Conservation (phyloP, 2,329 filamentous ascomycete genomes). For the Pseudocercospora fuligena region DNA sequence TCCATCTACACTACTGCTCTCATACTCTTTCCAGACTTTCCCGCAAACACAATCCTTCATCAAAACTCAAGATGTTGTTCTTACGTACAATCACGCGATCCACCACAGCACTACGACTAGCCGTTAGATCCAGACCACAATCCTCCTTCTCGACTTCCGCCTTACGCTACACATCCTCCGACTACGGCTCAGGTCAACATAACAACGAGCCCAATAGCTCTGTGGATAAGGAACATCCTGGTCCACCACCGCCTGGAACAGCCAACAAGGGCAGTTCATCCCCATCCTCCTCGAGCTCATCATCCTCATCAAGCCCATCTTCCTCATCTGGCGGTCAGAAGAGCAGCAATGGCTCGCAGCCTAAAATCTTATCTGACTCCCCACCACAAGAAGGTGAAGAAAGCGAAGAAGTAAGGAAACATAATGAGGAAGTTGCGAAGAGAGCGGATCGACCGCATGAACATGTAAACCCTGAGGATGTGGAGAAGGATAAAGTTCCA, state of each 20-base stretch:
- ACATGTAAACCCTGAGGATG: conserved; percentile 14
- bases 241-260: conserved; percentile 20
- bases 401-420: conserved; percentile 20
- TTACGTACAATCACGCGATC: conserved; percentile 17
- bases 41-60: neutral
- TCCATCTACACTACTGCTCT: neutral
- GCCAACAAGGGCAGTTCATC: neutral
- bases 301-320: neutral
- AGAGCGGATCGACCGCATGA: conserved; percentile 44
- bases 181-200: conserved; percentile 24
- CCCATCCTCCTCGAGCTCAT: neutral
- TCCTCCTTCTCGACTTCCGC: conserved; percentile 15
- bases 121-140: neutral
- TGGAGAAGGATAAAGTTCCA: conserved; percentile 13
- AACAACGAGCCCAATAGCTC: conserved; percentile 15
- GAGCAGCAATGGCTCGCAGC: conserved; percentile 12
- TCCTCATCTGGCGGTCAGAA: neutral
- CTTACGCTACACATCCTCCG: conserved; percentile 7
- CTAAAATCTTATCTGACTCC: conserved; percentile 19
- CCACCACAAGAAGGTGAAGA: conserved; percentile 16
- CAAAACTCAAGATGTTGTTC: conserved; percentile 19
- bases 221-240: conserved; percentile 24
- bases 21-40: neutral
- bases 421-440: conserved; percentile 51
- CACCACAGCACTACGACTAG: neutral